Evolutionary conservation across 2,329 filamentous ascomycete genomes (phyloP), one percentile per base, ranked within the genome.

Genomic region (Neonectria coccinea): DNA sequence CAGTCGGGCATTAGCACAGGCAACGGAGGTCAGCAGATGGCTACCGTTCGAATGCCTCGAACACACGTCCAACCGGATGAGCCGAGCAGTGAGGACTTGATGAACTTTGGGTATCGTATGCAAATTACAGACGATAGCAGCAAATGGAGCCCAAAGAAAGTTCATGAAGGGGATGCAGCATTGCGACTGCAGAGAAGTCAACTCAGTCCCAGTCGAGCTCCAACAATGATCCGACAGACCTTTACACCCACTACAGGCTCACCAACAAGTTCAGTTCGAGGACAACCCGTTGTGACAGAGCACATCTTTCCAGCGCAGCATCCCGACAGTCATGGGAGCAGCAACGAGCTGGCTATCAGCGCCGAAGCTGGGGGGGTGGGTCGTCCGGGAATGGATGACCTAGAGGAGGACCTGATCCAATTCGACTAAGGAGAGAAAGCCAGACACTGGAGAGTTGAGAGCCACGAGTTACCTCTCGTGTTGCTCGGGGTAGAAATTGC

Each of bases 61-160:
- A 10, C 25, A 7, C 48, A 29, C n/a, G 10, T 7, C 3, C 29
- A 63, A 5, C 27, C 45, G 22, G 27, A 47, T 81, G 56, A 89
- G 86, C 20, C 88, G 86, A 6, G 91, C 86, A 75, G 69, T 79
- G 55, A 63, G 70, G 51, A 75, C 62, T 29, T 92, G 87, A 74
- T 74, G 58, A 65, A 72, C 14, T 29, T n/a, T 2, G 69, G 67
- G 0, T 72, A 69, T 14, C 51, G 59, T 25, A 36, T 59, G 12
- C 47, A 61, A 10, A 51, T 59, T 16, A 4, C 44, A 47, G 22
- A 42, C 16, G 16, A 16, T 2, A 44, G 36, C 12, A 18, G 55
- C 1, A 67, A 66, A 53, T 73, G 71, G 71, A 70, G 63, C 36
- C 71, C 67, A 0, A 22, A 50, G 0, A 73, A 70, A 44, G 8